phyloP scores from a whole-genome alignment of 75 land plant genomes.

The Pinus taeda region DNA sequence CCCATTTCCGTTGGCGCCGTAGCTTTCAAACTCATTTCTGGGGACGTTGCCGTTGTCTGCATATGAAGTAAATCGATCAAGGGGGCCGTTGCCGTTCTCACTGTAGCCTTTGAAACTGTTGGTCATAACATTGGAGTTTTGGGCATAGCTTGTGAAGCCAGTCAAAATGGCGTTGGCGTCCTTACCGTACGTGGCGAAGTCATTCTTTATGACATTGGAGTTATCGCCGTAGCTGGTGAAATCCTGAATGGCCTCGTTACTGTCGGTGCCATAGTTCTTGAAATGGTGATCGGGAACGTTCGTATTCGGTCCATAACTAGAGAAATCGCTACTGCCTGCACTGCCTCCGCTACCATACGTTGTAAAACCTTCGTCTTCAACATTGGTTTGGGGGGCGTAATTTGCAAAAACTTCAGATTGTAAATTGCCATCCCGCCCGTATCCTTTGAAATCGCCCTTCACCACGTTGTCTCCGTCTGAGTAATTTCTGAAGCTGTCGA shows the following conservation, averaged over 20 bases:
- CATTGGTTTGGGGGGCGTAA: neutral
- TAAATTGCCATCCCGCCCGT: conserved; percentile 10
- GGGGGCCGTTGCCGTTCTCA: conserved; percentile 16
- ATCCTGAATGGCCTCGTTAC: neutral
- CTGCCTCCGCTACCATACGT: neutral
- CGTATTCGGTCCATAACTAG: conserved; percentile 3
- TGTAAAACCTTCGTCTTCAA: neutral
- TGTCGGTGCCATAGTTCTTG: conserved; percentile 7
- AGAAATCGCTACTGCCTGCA: conserved; percentile 19
- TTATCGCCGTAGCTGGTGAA: conserved; percentile 29
- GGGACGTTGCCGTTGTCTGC: conserved; percentile 10
- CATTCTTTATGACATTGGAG: conserved; percentile 15
- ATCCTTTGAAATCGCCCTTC: neutral
- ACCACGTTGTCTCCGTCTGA: no score
- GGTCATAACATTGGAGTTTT: neutral
- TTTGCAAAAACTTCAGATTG: conserved; percentile 5
- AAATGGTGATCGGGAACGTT: conserved; percentile 19
- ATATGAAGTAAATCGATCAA: conserved; percentile 19
- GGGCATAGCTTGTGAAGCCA: conserved; percentile 18
- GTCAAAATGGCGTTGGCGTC: conserved; percentile 11
- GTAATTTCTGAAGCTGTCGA: conserved; percentile 13
- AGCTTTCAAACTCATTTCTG: no score
- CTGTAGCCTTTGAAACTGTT: conserved; percentile 18
- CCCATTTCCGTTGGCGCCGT: neutral
- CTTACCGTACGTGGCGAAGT: conserved; percentile 25